Evolutionary conservation across 345 rosid genomes (phyloP).

Genomic region (Salix udensis): DNA sequence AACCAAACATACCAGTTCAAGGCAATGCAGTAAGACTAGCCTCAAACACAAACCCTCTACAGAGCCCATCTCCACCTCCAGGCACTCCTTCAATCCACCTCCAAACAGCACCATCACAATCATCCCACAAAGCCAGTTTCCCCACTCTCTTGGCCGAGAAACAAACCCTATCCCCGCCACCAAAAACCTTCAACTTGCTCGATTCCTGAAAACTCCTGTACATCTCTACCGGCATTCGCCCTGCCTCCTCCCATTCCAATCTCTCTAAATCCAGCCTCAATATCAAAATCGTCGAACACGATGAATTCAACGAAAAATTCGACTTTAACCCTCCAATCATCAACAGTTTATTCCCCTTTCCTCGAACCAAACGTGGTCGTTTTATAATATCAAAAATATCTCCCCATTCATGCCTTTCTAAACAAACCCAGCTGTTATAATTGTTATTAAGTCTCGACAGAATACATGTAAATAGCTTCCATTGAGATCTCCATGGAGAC

Average conservation of each 20-base stretch:
- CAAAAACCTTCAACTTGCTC: conserved; percentile 86
- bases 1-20: conserved; percentile 27
- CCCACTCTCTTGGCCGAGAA: conserved; percentile 74
- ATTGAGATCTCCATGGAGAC: conserved; percentile 82
- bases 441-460: conserved; percentile 3
- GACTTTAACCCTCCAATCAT: conserved; percentile 88
- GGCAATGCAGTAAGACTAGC: conserved; percentile 52
- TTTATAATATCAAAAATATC: conserved; percentile 75
- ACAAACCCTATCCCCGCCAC: conserved; percentile 72
- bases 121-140: conserved; percentile 76
- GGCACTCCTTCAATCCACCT: conserved; percentile 81
- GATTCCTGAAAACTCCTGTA: conserved; percentile 62
- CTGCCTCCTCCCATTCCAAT: conserved; percentile 87
- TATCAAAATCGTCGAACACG: conserved; percentile 76
- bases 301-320: conserved; percentile 59
- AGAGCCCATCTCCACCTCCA: conserved; percentile 61
- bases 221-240: conserved; percentile 83
- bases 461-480: conserved; percentile 70
- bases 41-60: conserved; percentile 71
- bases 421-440: conserved; percentile 61
- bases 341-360: conserved; percentile 49
- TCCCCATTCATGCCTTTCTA: conserved; percentile 82
- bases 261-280: conserved; percentile 70
- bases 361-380: conserved; percentile 72
- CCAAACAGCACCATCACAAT: conserved; percentile 46